Evolutionary conservation across 768 basidiomycete species (phyloP), one percentile per base, ranked within the genome.

Genomic region (Cystoderma amianthinum): DNA sequence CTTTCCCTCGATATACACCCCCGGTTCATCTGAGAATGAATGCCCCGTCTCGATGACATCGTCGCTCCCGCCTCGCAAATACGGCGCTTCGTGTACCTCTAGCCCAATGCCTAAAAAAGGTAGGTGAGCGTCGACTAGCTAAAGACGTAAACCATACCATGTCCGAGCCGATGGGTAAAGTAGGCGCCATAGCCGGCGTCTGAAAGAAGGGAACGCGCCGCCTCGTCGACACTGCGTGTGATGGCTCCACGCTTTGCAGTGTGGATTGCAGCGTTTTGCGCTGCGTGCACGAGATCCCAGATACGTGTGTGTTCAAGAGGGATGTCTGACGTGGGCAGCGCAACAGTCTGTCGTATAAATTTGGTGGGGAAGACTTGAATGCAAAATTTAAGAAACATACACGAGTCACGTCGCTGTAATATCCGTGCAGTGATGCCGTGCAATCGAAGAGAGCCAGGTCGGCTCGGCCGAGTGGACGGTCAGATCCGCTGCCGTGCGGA

Each of bases 141-240:
- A 10, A 15, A 11, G 28, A 42, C 12, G 39, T 16, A 21, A 28
- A 11, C 57, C 69, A 41, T 34, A 85, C 85, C 86, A 48, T 89
- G 85, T 7, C 87, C 88, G 2, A 92, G 65, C 36, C 88, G 67
- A 59, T 92, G 91, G 1, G 87, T 88, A 54, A 93, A 91, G 55
- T 79, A 80, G 38, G 61, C 44, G 5, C 66, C 76, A 35, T 76
- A 69, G 7, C 74, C 72, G 2, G 50, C 57, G 2, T 38, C 44
- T 24, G 54, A 43, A 25, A 92, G 63, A 20, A 71, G 56, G 2
- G 48, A 38, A 7, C 88, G 77, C 15, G 87, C 88, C 22, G 69
- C 74, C 15, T 58, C 60, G 54, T 91, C 86, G 2, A 87, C 78
- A 2, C 60, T 54, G n/a, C 65, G 55, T 3, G 83, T 75, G 23